Evolutionary conservation across 345 rosid species (phyloP).

Genomic region (Salix koriyanagi): DNA sequence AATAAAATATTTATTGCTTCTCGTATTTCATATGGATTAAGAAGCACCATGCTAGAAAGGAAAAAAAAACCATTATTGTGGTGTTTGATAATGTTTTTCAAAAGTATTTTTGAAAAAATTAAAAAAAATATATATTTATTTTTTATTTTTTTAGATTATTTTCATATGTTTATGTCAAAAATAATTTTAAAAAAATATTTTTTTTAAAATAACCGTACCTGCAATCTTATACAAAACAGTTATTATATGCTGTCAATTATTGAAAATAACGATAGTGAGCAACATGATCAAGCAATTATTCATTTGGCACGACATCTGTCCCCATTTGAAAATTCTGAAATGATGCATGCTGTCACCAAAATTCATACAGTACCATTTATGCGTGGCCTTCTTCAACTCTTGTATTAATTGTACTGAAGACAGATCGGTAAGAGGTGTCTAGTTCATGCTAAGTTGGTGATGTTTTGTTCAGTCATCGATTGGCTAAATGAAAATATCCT

Average conservation of each 20-base stretch:
- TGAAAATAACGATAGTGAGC: not conserved
- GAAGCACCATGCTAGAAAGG: not conserved
- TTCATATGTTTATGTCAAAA: fast-evolving
- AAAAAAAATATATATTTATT: too few relatives aligned
- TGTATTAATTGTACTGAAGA: not conserved
- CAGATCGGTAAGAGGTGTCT: not conserved
- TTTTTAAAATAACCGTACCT: too few relatives aligned
- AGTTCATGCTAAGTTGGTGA: not conserved
- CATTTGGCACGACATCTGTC: not conserved
- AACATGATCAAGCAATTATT: not conserved
- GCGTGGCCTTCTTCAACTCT: not conserved
- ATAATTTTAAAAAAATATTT: too few relatives aligned
- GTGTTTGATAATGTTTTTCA: too few relatives aligned
- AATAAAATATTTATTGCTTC: not conserved
- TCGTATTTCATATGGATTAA: not conserved
- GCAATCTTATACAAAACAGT: too few relatives aligned
- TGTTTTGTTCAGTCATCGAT: not conserved
- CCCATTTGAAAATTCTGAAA: not conserved
- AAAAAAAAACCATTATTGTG: too few relatives aligned
- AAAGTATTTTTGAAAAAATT: too few relatives aligned
- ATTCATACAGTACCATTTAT: not conserved
- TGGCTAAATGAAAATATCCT: not conserved
- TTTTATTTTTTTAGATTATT: too few relatives aligned
- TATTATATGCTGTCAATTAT: not conserved
- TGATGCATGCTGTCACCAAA: not conserved